phyloP scores from a whole-genome alignment of 148 eudicot species.

The Nepenthes mirabilis region DNA sequence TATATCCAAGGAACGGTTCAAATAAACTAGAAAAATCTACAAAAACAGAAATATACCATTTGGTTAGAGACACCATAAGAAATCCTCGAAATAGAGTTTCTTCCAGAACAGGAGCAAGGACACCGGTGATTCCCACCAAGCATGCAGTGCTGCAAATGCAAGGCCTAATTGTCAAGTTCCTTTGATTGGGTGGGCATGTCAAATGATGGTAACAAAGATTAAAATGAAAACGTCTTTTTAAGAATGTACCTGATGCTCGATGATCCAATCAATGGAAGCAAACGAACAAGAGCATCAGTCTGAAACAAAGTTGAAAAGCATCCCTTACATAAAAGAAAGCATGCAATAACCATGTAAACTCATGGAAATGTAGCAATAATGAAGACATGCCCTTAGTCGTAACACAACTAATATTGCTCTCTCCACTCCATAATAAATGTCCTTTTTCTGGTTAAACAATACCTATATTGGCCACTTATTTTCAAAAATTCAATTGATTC shows the following conservation, averaged over 20 bases:
- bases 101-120: conserved; percentile 94
- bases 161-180: not conserved
- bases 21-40: not conserved
- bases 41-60: conserved; percentile 42
- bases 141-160: conserved; percentile 62
- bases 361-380: not conserved
- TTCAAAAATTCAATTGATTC: too few relatives aligned
- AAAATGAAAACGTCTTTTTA: not conserved
- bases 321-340: not conserved
- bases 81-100: conserved; percentile 95
- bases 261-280: conserved; percentile 91
- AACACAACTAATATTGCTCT: too few relatives aligned
- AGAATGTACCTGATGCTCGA: conserved; percentile 56
- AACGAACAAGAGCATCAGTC: conserved; percentile 76
- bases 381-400: not conserved
- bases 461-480: too few relatives aligned
- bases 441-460: too few relatives aligned
- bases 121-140: conserved; percentile 69
- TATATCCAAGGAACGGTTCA: not conserved
- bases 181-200: not conserved
- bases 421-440: too few relatives aligned
- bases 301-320: conserved; percentile 22
- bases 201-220: not conserved
- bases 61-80: conserved; percentile 78
- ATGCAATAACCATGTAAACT: not conserved